Evolutionary conservation across 768 basidiomycete species (phyloP).

Genomic region (Suillus bovinus): DNA sequence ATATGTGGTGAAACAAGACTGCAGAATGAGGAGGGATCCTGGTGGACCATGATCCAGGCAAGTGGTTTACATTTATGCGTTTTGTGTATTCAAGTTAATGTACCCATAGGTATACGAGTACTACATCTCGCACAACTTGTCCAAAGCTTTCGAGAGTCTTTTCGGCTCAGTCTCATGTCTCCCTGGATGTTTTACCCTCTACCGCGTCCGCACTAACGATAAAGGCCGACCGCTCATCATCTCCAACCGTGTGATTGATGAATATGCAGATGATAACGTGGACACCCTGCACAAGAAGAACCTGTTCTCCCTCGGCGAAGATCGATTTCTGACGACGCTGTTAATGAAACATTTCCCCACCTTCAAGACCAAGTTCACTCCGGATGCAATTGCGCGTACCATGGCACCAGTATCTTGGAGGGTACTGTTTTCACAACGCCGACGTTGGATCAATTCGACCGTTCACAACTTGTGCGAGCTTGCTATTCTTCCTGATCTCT

Average conservation of each 20-base stretch:
- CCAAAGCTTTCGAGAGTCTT: conserved; percentile 68
- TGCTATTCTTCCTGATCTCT: conserved; percentile 59
- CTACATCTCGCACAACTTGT: conserved; percentile 66
- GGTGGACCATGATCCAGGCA: conserved; percentile 81
- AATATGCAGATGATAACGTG: conserved; percentile 64
- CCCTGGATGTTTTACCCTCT: conserved; percentile 75
- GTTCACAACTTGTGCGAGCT: conserved; percentile 69
- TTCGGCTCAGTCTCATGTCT: conserved; percentile 73
- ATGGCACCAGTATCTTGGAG: conserved; percentile 63
- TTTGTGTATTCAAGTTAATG: conserved; percentile 10
- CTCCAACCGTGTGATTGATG: conserved; percentile 69
- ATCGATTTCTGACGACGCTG: conserved; percentile 69
- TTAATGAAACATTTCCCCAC: conserved; percentile 71
- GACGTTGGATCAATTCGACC: conserved; percentile 77
- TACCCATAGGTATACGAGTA: conserved; percentile 59
- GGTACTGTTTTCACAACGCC: conserved; percentile 64
- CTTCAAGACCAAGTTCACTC: conserved; percentile 70
- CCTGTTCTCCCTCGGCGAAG: conserved; percentile 66
- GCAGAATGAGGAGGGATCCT: conserved; percentile 68
- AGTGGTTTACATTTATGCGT: conserved; percentile 10
- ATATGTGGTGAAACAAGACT: conserved; percentile 72
- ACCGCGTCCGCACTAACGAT: conserved; percentile 69
- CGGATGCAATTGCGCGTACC: conserved; percentile 62
- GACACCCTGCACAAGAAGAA: conserved; percentile 77
- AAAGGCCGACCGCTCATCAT: conserved; percentile 73